Base-by-base conservation (phyloP, 495 filamentous ascomycete genomes). In the Lepraria neglecta region DNA sequence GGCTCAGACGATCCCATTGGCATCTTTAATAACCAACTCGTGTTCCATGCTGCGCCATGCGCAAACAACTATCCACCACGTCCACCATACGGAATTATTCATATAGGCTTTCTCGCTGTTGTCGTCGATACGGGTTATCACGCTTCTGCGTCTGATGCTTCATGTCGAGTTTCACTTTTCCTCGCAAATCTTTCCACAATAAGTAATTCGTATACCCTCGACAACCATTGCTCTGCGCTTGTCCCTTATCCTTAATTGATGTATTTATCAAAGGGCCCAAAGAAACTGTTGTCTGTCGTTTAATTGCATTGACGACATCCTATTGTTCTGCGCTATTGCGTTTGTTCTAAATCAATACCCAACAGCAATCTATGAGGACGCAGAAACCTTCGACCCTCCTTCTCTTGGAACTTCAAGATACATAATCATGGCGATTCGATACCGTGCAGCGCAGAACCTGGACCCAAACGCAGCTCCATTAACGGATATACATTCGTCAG, bases 191-290 rank as follows among this genome's bases (percentile, higher is more conserved):
- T 47, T 6, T 58, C 28, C 28, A 11, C 4, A 38, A 27, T 0
- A 51, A 42, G 44, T 40, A 51, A 42, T 38, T 24, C 30, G 19
- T 46, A 59, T 21, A 48, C 19, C 57, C 57, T 59, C 38, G 19
- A 40, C 57, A 59, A 59, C 45, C 57, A 40, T 48, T 48, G 17
- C 10, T 51, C 31, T 40, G 57, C 45, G 57, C 45, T 59, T 59
- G 27, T 38, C 27, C 44, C 5, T 24, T 50, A 42, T 50, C 47
- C 10, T 50, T 51, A 15, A 47, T 48, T 48, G 7, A 30, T 51
- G 31, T 27, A 1, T n/a, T 10, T 28, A 51, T 48, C 21, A 38
- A 17, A 14, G 27, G 27, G 14, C 27, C 17, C 48, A 52, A 52
- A 28, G 48, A 30, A 17, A 52, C 14, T 24, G 12, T 52, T 52